A percentile compares a stretch with the other conserved stretches of the same genome.
phyloP scores from a whole-genome alignment of 768 basidiomycete genomes.

The Mycena haematopus region DNA sequence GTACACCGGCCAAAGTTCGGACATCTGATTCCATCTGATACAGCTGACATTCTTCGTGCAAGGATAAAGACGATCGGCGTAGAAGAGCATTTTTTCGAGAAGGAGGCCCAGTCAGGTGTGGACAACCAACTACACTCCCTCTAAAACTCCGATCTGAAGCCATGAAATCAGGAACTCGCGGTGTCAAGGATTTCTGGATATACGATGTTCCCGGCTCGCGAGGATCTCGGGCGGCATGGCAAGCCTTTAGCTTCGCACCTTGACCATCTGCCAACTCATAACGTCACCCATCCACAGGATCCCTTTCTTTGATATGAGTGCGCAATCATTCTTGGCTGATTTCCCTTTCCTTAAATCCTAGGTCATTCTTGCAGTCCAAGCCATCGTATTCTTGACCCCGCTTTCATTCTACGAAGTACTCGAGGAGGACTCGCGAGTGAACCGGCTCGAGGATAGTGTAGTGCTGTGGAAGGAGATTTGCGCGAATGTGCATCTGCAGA shows the following conservation, averaged over 20 bases:
- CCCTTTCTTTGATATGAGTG: conserved; percentile 78
- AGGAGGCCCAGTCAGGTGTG: conserved; percentile 55
- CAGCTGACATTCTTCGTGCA: conserved; percentile 77
- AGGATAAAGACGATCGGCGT: conserved; percentile 76
- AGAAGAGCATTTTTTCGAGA: conserved; percentile 70
- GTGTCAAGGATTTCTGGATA: conserved; percentile 35
- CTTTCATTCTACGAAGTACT: conserved; percentile 77
- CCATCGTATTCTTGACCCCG: conserved; percentile 85
- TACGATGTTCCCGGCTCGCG: conserved; percentile 27
- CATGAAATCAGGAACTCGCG: conserved; percentile 21
- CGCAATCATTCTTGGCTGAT: conserved; percentile 1
- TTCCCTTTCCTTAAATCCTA: background rate
- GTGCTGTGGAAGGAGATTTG: conserved; percentile 76
- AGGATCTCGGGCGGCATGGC: conserved; percentile 39
- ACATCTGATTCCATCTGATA: background rate
- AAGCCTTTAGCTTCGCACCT: background rate
- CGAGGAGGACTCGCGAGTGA: conserved; percentile 69
- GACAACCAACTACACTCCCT: background rate
- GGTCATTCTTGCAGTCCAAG: conserved; percentile 54
- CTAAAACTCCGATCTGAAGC: background rate
- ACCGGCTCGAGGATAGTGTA: conserved; percentile 79
- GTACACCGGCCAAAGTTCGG: background rate
- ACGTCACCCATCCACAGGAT: conserved; percentile 59
- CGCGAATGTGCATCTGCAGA: conserved; percentile 61
- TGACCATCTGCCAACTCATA: background rate